Evolutionary conservation across 2,329 filamentous ascomycete genomes (phyloP).

Genomic region (Didymella pinodella): DNA sequence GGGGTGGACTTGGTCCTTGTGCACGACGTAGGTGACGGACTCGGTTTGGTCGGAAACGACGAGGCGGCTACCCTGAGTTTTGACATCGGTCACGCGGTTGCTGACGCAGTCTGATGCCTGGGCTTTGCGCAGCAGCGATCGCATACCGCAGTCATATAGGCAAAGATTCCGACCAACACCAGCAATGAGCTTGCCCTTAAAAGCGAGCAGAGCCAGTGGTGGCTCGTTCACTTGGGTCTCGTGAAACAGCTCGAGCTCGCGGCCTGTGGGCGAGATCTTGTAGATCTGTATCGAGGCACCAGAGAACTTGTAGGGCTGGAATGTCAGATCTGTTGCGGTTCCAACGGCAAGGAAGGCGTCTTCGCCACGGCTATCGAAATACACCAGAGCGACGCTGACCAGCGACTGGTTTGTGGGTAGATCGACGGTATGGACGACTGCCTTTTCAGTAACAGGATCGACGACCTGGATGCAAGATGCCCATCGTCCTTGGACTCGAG

Average conservation of each 20-base stretch:
- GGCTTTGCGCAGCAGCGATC: conserved; percentile 89
- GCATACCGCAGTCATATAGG: conserved; percentile 92
- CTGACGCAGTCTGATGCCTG: conserved; percentile 76
- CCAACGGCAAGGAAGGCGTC: conserved; percentile 94
- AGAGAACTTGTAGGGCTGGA: conserved; percentile 74
- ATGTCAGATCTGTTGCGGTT: conserved; percentile 87
- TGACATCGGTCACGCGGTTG: conserved; percentile 85
- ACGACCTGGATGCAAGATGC: conserved; percentile 94
- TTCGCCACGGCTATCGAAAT: conserved; percentile 82
- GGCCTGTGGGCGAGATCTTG: conserved; percentile 85
- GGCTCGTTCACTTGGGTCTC: conserved; percentile 93
- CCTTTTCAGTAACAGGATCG: conserved; percentile 76
- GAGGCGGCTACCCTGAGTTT: conserved; percentile 90
- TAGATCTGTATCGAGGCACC: conserved; percentile 93
- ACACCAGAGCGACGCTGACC: conserved; percentile 81
- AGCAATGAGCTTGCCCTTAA: conserved; percentile 89
- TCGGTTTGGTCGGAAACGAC: conserved; percentile 93
- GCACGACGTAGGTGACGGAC: conserved; percentile 89
- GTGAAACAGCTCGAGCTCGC: conserved; percentile 90
- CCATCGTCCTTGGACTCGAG: conserved; percentile 85
- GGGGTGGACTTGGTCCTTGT: conserved; percentile 77
- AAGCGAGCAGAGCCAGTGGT: conserved; percentile 86
- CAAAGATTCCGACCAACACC: conserved; percentile 83
- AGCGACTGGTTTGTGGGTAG: conserved; percentile 90
- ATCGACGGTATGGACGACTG: conserved; percentile 79